Base-by-base conservation (phyloP, 306 rosid species). In the Fagus sylvatica region DNA sequence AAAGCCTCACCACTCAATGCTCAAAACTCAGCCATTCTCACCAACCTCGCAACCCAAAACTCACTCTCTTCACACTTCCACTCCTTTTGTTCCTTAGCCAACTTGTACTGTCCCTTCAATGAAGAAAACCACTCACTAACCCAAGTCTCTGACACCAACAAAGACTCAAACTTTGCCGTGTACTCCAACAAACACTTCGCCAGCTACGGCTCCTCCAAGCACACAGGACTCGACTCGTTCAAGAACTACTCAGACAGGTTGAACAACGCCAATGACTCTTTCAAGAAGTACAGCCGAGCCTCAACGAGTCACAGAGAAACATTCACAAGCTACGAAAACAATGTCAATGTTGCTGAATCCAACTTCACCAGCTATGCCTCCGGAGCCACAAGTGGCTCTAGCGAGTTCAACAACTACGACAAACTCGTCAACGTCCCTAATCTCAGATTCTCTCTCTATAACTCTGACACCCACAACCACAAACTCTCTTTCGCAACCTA, bases 371-470 rank as follows among this genome's bases (percentile, higher is more conserved):
- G 79, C 79, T 92, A 95, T 77, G 97, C 79, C 0, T 39, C 85
- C 61, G 76, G 55, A 1, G 81, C 98, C 3, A 30, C 40, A 2
- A 65, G 80, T 43, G 87, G 91, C 6, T 80, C 96, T 67, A 87
- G 91, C 4, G 85, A 84, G 13, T 95, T 92, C 85, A 64, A 16
- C 19, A 84, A 64, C 91, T 95, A 95, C 84, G 85, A 91, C 40
- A 76, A 85, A 59, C 76, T 74, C 4, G 98, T 91, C 55, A 95
- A 95, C 77, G 98, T 89, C 16, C 98, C 98, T 0, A 79, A 93
- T 48, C 98, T 95, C 54, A 79, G 78, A 0, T 95, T 95, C 90
- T 48, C 87, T 1, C 62, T 91, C 69, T 95, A 95, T 64, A 87
- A 91, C 74, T 84, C 93, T n/a, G 72, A 62, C 16, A 80, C 93